A percentile compares a stretch with the other conserved stretches of the same genome.
phyloP scores from a whole-genome alignment of 176 grass and related monocot genomes.

The barley (Hordeum vulgare) region DNA sequence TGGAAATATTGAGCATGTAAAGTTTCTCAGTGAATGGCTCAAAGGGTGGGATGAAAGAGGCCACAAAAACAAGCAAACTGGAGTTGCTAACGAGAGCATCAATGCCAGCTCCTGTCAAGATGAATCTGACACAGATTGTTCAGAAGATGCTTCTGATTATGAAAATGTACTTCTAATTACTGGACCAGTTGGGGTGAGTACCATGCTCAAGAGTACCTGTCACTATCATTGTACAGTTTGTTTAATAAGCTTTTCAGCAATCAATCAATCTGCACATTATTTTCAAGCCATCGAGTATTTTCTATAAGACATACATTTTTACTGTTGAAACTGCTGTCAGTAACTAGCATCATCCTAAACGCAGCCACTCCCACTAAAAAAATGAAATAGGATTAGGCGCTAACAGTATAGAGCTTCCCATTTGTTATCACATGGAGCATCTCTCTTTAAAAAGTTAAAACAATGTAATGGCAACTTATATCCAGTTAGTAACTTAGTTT shows the following conservation, averaged over 20 bases:
- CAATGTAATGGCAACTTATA: not conserved
- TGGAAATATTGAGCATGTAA: slow-evolving; percentile 67
- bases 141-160: slow-evolving; percentile 36
- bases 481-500: not conserved
- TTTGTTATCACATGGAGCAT: not conserved
- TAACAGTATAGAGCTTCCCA: slow-evolving; percentile 4
- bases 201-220: not conserved
- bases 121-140: slow-evolving; percentile 62
- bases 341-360: not conserved
- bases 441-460: not conserved
- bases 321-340: not conserved
- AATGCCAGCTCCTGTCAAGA: slow-evolving; percentile 43
- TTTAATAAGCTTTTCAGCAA: slow-evolving; percentile 2
- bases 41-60: slow-evolving; percentile 76
- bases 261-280: not conserved
- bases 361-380: not conserved
- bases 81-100: slow-evolving; percentile 36
- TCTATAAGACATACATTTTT: not conserved
- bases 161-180: slow-evolving; percentile 88
- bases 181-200: slow-evolving; percentile 87
- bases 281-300: not conserved
- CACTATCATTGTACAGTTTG: slow-evolving; percentile 5
- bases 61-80: slow-evolving; percentile 34
- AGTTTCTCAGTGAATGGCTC: slow-evolving; percentile 77
- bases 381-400: not conserved